Conservation (phyloP, 257 asterid species). For the Penstemon eatonii region DNA sequence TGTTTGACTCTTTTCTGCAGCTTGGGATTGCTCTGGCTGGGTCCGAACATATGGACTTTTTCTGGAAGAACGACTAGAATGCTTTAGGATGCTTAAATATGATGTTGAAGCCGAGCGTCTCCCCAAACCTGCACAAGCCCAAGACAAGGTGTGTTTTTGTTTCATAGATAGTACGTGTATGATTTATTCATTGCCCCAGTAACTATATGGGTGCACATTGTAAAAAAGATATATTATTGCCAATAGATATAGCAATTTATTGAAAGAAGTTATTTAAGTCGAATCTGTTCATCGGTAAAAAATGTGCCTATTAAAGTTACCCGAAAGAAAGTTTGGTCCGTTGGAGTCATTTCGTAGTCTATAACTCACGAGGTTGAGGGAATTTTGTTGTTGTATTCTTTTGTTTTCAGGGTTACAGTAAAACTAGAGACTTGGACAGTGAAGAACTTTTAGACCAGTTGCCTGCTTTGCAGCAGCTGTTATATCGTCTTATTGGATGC, state of each 20-base stretch:
- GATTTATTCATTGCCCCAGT: not conserved
- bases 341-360: constrained; percentile 17
- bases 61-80: constrained; percentile 93
- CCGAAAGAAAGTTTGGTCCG: constrained; percentile 7
- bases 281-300: not conserved
- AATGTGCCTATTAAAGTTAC: constrained; percentile 1
- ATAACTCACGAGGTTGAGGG: constrained; percentile 6
- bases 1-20: constrained; percentile 41
- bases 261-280: not conserved
- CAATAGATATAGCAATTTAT: no score
- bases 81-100: constrained; percentile 73
- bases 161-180: not conserved
- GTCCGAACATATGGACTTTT: constrained; percentile 83
- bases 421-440: constrained; percentile 83
- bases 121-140: constrained; percentile 73
- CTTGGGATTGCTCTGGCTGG: constrained; percentile 99
- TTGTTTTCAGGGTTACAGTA: constrained; percentile 74
- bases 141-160: constrained; percentile 68
- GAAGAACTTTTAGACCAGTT: constrained; percentile 88
- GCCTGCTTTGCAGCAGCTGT: constrained; percentile 92
- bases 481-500: constrained; percentile 89
- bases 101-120: constrained; percentile 97
- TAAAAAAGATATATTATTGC: no score
- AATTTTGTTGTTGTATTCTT: constrained; percentile 28
- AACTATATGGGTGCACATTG: not conserved